A percentile compares a stretch with the other conserved stretches of the same genome.
Evolutionary conservation across 2,329 filamentous ascomycete genomes (phyloP).

Genomic region (Paecilomyces sp.): DNA sequence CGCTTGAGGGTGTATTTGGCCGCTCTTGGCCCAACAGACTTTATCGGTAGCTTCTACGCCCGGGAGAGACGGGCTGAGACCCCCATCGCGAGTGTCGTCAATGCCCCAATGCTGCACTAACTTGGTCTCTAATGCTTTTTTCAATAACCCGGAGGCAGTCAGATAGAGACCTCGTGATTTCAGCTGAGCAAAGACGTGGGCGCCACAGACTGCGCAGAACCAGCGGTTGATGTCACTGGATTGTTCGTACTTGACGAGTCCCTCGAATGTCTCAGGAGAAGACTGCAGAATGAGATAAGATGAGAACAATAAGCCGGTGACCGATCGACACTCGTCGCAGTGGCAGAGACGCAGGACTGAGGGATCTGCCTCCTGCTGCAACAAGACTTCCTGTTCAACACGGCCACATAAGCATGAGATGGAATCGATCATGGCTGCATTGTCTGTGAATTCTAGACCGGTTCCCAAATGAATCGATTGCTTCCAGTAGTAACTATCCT

Average conservation of each 20-base stretch:
- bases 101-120: slow-evolving; percentile 20
- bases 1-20: slow-evolving; percentile 1
- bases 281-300: slow-evolving; percentile 37
- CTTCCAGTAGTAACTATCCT: not conserved
- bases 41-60: slow-evolving; percentile 8
- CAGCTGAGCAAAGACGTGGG: slow-evolving; percentile 31
- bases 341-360: slow-evolving; percentile 40
- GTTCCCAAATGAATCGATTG: not conserved
- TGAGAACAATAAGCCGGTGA: slow-evolving; percentile 41
- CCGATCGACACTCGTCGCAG: slow-evolving; percentile 44
- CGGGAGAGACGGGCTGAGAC: slow-evolving; percentile 18
- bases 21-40: slow-evolving; percentile 14
- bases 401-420: slow-evolving; percentile 24
- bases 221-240: slow-evolving; percentile 37
- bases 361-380: slow-evolving; percentile 14
- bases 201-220: slow-evolving; percentile 47
- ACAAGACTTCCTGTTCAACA: slow-evolving; percentile 14
- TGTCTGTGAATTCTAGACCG: not conserved
- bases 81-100: slow-evolving; percentile 21
- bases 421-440: not conserved
- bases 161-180: slow-evolving; percentile 18
- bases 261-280: slow-evolving; percentile 23
- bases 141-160: slow-evolving; percentile 27
- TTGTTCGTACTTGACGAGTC: slow-evolving; percentile 38
- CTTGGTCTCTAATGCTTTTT: slow-evolving; percentile 11